Percentiles rank a stretch among this genome's conserved stretches.
These are phyloP conservation scores for Trichoderma harzianum DNA, from an alignment of 2,329 filamentous ascomycete species.

Conservation along the genomic window DNA sequence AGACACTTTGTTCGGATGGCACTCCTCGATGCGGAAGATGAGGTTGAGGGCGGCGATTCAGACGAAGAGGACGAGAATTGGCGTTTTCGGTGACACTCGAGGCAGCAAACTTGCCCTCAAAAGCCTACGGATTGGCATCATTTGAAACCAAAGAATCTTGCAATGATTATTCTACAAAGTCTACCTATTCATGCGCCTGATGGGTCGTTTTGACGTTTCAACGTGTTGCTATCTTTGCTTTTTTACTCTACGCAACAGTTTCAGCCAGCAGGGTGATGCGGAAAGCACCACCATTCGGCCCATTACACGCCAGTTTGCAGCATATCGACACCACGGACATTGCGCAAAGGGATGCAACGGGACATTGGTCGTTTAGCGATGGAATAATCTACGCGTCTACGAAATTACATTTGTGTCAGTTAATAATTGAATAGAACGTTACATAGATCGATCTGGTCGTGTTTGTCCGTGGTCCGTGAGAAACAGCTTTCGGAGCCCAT, in stretches of 20 bases:
- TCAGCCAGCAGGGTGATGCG: not conserved
- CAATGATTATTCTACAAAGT: not conserved
- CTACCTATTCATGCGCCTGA: not conserved
- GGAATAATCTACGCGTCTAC: not conserved
- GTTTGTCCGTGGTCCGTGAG: not conserved
- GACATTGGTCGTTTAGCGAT: not conserved
- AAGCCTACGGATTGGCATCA: too few relatives aligned
- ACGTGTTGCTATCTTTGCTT: not conserved
- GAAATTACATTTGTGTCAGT: not conserved
- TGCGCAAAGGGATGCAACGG: not conserved
- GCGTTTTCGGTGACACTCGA: constrained; percentile 19
- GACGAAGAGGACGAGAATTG: constrained; percentile 31
- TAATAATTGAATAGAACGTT: constrained; percentile 3
- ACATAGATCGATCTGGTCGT: not conserved
- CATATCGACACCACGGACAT: not conserved
- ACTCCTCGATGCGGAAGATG: constrained; percentile 51
- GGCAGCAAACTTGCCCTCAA: not conserved
- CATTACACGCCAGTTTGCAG: not conserved
- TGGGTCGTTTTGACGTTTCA: not conserved
- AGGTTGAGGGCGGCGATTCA: constrained; percentile 38
- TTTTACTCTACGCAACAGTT: not conserved
- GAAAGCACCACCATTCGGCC: not conserved
- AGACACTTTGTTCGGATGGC: constrained; percentile 54
- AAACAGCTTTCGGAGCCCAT: not conserved
- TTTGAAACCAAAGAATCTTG: not conserved